phyloP scores from a whole-genome alignment of 2,329 filamentous ascomycete species.

The Colletotrichum sp. region DNA sequence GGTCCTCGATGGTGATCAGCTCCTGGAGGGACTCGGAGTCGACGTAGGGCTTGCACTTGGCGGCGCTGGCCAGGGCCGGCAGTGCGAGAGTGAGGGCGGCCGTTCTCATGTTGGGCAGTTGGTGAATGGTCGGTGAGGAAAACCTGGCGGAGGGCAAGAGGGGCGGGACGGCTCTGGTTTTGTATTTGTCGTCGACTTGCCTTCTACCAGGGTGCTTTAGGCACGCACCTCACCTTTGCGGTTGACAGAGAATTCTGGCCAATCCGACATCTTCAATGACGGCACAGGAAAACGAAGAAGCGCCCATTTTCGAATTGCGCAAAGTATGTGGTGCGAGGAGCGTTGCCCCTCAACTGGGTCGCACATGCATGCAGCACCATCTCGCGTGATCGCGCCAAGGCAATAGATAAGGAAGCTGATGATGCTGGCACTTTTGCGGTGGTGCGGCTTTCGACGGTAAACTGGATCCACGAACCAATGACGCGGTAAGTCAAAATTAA shows the following conservation, averaged over 20 bases:
- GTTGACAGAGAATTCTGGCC: too few relatives aligned
- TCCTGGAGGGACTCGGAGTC: conserved; percentile 42
- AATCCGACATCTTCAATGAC: too few relatives aligned
- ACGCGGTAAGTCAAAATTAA: not conserved
- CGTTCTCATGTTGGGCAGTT: conserved; percentile 13
- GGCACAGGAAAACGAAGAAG: too few relatives aligned
- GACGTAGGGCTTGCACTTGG: conserved; percentile 35
- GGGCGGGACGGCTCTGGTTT: not conserved
- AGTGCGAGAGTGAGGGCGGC: conserved; percentile 29
- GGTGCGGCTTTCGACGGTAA: not conserved
- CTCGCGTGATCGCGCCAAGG: conserved; percentile 13
- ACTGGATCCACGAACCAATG: not conserved
- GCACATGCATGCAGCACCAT: not conserved
- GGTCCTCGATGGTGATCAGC: conserved; percentile 41
- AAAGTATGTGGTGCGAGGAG: not conserved
- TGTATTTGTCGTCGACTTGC: not conserved
- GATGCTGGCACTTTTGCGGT: not conserved
- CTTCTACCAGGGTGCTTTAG: too few relatives aligned
- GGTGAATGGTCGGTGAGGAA: not conserved
- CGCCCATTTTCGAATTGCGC: too few relatives aligned
- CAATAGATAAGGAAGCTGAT: conserved; percentile 10
- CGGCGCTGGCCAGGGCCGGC: conserved; percentile 26
- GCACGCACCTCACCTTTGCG: too few relatives aligned
- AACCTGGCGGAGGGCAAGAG: not conserved
- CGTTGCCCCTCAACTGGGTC: not conserved